Evolutionary conservation across 306 rosid genomes (phyloP), one percentile per base, ranked within the genome.

Genomic region (Vigna nakashimae): DNA sequence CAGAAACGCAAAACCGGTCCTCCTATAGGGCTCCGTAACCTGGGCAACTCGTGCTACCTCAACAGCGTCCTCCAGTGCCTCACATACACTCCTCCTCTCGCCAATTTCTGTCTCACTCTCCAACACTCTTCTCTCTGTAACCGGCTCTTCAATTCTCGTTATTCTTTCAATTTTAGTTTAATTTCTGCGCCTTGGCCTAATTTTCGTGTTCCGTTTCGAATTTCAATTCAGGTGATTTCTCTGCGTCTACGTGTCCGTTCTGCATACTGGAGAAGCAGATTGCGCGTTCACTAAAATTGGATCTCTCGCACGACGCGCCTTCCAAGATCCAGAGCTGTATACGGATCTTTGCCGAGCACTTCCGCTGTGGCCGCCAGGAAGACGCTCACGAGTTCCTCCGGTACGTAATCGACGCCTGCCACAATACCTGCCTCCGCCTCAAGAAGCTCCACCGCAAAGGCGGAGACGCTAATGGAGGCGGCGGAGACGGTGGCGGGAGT

Each of bases 41-140:
- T 96, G 82, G 99, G 99, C 88, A 96, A 92, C 84, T 89, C 98
- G 38, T 96, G 98, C 81, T 96, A 96, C 82, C 94, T 96, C 94
- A 96, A 96, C 87, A 89, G 96, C 97, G 99, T 96, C 53, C 94
- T 96, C 46, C 99, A 96, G 92, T 96, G 99, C 77, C 99, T 96
- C 82, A 96, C 99, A 75, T 92, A 90, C 81, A 96, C 99, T 46
- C 98, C 99, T 71, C 99, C 99, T 48, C 99, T 96, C 65, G 99
- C 99, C 86, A 96, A 96, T 91, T 96, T 92, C 97, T 96, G 98
- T 73, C 99, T 96, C 71, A 91, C 87, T 10, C 80, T 71, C 20
- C 96, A 79, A 51, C 99, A 96, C 87, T 88, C 99, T 9, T 85
- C 94, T 6, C 88, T 86, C 79, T 96, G 99, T 82, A 77, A 50